These are phyloP conservation scores for Hymenoscyphus scutula DNA, from an alignment of 2,329 filamentous ascomycete species.

Conservation along the genomic window DNA sequence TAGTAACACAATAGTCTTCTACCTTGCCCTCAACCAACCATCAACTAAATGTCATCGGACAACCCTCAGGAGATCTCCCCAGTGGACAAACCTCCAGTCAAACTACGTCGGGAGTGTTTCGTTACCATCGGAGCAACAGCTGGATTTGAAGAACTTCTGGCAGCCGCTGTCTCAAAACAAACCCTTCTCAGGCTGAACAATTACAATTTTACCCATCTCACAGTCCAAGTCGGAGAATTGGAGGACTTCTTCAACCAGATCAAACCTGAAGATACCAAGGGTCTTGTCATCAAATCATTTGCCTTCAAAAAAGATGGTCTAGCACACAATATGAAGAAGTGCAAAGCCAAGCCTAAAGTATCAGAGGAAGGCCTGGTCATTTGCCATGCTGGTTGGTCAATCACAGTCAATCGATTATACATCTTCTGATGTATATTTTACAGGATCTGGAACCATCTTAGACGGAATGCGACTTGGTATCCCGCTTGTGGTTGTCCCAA, in stretches of 20 bases:
- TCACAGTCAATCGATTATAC: background rate
- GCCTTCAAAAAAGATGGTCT: conserved; percentile 63
- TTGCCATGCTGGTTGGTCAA: conserved; percentile 75
- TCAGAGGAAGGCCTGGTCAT: conserved; percentile 70
- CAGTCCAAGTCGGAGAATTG: conserved; percentile 78
- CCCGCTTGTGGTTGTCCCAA: conserved; percentile 86
- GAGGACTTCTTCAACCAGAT: conserved; percentile 50
- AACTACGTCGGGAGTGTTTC: conserved; percentile 54
- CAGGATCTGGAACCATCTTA: conserved; percentile 86
- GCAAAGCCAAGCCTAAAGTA: conserved; percentile 48
- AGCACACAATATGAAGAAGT: conserved; percentile 42
- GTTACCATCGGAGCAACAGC: conserved; percentile 93
- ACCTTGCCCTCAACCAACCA: background rate
- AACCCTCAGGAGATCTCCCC: background rate
- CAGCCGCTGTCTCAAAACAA: conserved; percentile 56
- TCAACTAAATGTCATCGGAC: background rate
- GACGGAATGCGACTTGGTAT: conserved; percentile 73
- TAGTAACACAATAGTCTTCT: background rate
- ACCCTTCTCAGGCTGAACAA: conserved; percentile 62
- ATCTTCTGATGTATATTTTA: conserved; percentile 9
- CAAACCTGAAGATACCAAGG: conserved; percentile 28
- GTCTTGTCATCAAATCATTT: conserved; percentile 59
- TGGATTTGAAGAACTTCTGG: conserved; percentile 70
- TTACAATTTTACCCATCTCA: conserved; percentile 66
- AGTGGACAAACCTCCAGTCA: background rate